Evolutionary conservation across 768 basidiomycete species (phyloP).

Genomic region (Pisolithus sp.): DNA sequence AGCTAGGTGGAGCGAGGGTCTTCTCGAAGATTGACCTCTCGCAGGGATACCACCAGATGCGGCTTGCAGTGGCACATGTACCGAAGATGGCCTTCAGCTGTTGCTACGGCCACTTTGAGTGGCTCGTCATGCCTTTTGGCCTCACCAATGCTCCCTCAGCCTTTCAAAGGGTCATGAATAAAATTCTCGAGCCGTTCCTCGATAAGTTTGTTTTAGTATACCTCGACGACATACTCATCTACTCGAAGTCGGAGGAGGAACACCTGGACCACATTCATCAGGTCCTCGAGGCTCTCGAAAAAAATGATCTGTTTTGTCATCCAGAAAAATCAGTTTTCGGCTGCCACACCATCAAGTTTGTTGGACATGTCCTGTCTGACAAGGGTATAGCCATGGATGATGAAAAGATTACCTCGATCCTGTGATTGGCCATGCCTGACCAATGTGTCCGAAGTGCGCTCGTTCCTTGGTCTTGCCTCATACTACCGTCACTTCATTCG

Average conservation of each 20-base stretch:
- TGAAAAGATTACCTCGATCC: neutral
- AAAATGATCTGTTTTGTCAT: neutral
- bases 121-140: constrained; percentile 25
- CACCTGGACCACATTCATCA: constrained; percentile 27
- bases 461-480: too few relatives aligned
- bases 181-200: constrained; percentile 14
- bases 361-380: neutral
- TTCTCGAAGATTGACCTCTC: constrained; percentile 24
- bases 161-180: constrained; percentile 20
- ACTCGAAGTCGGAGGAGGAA: constrained; percentile 18
- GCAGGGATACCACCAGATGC: too few relatives aligned
- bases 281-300: constrained; percentile 30
- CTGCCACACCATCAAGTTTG: neutral
- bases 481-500: neutral
- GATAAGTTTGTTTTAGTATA: constrained; percentile 35
- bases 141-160: constrained; percentile 28
- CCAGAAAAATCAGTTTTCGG: neutral
- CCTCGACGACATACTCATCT: constrained; percentile 22
- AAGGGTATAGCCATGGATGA: neutral
- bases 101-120: too few relatives aligned
- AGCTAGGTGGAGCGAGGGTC: neutral
- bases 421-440: neutral
- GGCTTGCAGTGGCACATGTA: too few relatives aligned
- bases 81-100: too few relatives aligned
- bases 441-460: neutral